phyloP scores from a whole-genome alignment of 1,284 basidiomycete species.

The Anthracocystis walkeri region DNA sequence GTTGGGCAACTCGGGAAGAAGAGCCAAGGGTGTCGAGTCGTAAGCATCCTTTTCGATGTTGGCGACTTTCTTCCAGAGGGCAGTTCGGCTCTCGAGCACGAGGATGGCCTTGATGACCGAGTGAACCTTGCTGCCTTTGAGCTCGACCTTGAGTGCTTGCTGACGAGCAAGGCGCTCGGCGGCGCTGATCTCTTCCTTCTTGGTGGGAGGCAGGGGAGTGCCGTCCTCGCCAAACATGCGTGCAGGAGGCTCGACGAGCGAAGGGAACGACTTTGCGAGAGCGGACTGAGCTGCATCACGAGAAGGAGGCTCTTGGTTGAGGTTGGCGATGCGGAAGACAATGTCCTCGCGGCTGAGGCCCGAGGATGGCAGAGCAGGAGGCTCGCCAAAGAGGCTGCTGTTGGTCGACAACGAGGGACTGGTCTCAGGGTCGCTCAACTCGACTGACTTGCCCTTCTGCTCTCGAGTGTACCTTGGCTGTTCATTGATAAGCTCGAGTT shows the following conservation, averaged over 20 bases:
- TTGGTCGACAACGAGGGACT: conserved; percentile 15
- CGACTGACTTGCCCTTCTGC: conserved; percentile 45
- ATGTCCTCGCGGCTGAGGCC: conserved; percentile 41
- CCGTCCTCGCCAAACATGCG: conserved; percentile 56
- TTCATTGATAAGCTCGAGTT: conserved; percentile 41
- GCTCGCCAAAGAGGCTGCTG: conserved; percentile 33
- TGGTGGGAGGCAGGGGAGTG: conserved; percentile 46
- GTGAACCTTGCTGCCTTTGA: conserved; percentile 47
- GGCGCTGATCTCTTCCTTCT: conserved; percentile 48
- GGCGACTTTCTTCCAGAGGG: conserved; percentile 50
- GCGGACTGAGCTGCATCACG: conserved; percentile 19
- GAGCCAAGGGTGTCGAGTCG: conserved; percentile 22
- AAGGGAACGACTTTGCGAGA: conserved; percentile 41
- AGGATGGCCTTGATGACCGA: conserved; percentile 54
- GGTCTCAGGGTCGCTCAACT: conserved; percentile 24
- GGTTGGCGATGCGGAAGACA: conserved; percentile 33
- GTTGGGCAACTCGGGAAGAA: conserved; percentile 53
- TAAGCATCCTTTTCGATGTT: conserved; percentile 16
- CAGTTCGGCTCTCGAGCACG: conserved; percentile 49
- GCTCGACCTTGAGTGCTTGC: conserved; percentile 44
- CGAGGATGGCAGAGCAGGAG: conserved; percentile 17
- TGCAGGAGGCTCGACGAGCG: conserved; percentile 44
- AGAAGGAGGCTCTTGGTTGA: conserved; percentile 23
- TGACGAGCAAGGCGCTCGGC: conserved; percentile 51
- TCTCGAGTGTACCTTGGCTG: conserved; percentile 38